Percentiles rank a stretch among this genome's conserved stretches.
These are phyloP conservation scores for Xylariomycetidae sp. DNA, from an alignment of 2,329 filamentous ascomycete species.

Conservation along the genomic window DNA sequence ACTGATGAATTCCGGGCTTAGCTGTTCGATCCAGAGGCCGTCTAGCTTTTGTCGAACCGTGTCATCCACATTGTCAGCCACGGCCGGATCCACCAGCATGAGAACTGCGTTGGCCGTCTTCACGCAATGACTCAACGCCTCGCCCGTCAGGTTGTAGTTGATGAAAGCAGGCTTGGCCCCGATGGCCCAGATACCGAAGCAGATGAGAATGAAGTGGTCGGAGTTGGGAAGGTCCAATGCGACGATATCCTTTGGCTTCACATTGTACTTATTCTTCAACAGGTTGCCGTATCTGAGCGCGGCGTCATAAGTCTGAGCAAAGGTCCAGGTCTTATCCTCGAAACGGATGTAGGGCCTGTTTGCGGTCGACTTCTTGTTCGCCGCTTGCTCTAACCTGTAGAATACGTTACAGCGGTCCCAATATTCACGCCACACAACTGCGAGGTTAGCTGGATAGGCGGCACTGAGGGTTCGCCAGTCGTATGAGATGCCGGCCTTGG, in stretches of 20 bases:
- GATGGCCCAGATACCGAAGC: conserved; percentile 74
- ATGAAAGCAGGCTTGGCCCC: conserved; percentile 80
- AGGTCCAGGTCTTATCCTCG: conserved; percentile 64
- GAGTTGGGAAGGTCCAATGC: conserved; percentile 79
- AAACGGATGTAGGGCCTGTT: conserved; percentile 59
- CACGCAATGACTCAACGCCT: conserved; percentile 69
- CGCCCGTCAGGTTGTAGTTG: conserved; percentile 75
- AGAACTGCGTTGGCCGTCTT: conserved; percentile 60
- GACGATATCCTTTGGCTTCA: conserved; percentile 69
- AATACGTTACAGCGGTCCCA: conserved; percentile 64
- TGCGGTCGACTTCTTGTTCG: conserved; percentile 44
- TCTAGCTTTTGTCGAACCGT: conserved; percentile 47
- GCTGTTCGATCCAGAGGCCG: conserved; percentile 52
- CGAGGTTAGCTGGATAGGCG: conserved; percentile 39
- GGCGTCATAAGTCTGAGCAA: conserved; percentile 66
- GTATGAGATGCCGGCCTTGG: conserved; percentile 58
- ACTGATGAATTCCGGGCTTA: conserved; percentile 52
- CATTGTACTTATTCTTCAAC: conserved; percentile 57
- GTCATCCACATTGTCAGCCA: conserved; percentile 51
- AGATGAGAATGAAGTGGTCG: conserved; percentile 68
- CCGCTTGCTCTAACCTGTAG: conserved; percentile 66
- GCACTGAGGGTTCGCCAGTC: conserved; percentile 57
- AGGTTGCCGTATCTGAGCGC: conserved; percentile 69
- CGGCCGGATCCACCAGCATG: conserved; percentile 60
- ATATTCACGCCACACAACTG: conserved; percentile 41